Conservation (phyloP, 805 yeast species). For the Saccharomycopsis oosterbeekiorum region DNA sequence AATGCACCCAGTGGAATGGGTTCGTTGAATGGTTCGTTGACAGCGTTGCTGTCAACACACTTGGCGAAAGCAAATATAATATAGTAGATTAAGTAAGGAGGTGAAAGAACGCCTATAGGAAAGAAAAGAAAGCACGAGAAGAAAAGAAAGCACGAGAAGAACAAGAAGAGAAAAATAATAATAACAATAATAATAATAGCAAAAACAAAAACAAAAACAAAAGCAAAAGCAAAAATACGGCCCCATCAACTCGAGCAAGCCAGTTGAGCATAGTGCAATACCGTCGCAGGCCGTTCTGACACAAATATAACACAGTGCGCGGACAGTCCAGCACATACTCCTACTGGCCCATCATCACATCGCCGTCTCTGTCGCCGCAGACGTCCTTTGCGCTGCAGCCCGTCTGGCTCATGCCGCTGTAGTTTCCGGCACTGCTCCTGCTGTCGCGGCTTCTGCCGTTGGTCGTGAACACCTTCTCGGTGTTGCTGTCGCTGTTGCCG, state of each 20-base stretch:
- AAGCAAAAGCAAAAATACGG: too few relatives aligned
- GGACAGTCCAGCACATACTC: too few relatives aligned
- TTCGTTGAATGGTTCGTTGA: too few relatives aligned
- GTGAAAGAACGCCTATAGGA: background rate
- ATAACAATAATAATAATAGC: too few relatives aligned
- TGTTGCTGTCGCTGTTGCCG: constrained; percentile 11
- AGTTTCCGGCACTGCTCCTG: background rate
- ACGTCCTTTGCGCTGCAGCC: background rate
- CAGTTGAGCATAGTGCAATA: too few relatives aligned
- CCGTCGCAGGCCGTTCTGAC: too few relatives aligned
- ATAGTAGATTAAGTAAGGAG: background rate
- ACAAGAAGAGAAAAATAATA: too few relatives aligned
- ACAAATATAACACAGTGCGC: too few relatives aligned
- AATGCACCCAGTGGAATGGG: too few relatives aligned
- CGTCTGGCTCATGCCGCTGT: background rate
- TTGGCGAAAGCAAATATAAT: background rate
- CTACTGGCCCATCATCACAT: background rate
- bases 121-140: background rate
- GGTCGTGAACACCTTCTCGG: constrained; percentile 8
- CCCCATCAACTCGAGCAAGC: too few relatives aligned
- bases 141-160: too few relatives aligned
- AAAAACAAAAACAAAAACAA: too few relatives aligned
- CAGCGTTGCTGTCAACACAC: background rate
- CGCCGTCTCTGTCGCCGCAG: background rate
- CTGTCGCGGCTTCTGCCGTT: background rate